phyloP scores from a whole-genome alignment of 2,329 filamentous ascomycete genomes.

The Pleoardoris graminearum region DNA sequence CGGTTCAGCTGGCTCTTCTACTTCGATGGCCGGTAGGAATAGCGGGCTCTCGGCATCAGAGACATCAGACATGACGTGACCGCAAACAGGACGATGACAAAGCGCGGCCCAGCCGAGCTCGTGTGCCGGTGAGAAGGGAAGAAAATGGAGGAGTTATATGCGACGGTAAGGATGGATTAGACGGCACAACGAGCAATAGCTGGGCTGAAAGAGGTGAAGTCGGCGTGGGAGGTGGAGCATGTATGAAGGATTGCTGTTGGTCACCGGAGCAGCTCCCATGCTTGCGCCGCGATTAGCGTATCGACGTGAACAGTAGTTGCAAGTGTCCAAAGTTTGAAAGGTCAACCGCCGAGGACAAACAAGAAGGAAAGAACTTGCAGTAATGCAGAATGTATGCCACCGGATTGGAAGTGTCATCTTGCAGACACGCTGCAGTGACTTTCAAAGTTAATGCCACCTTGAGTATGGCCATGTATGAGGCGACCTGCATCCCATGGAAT shows the following conservation, averaged over 20 bases:
- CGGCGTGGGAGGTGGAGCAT: neutral
- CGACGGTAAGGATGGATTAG: constrained; percentile 8
- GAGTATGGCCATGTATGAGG: too few species aligned
- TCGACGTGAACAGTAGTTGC: neutral
- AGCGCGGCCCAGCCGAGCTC: constrained; percentile 15
- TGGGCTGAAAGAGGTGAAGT: neutral
- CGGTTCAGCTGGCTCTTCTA: constrained; percentile 9
- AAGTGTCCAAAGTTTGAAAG: neutral
- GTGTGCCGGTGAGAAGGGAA: constrained; percentile 12
- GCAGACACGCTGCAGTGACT: too few species aligned
- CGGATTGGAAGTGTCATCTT: too few species aligned
- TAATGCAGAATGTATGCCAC: too few species aligned
- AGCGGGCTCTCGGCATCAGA: constrained; percentile 7
- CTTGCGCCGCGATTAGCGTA: neutral
- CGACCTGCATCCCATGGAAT: too few species aligned
- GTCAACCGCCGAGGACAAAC: neutral
- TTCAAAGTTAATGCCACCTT: too few species aligned
- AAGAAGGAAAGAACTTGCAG: neutral
- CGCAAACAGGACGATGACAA: neutral
- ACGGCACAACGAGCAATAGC: constrained; percentile 14
- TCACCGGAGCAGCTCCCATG: neutral
- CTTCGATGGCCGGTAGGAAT: constrained; percentile 9
- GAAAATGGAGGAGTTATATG: constrained; percentile 7
- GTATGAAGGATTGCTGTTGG: neutral
- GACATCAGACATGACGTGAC: constrained; percentile 12